Evolutionary conservation across 345 rosid genomes (phyloP), one percentile per base, ranked within the genome.

Genomic region (Populus alba): DNA sequence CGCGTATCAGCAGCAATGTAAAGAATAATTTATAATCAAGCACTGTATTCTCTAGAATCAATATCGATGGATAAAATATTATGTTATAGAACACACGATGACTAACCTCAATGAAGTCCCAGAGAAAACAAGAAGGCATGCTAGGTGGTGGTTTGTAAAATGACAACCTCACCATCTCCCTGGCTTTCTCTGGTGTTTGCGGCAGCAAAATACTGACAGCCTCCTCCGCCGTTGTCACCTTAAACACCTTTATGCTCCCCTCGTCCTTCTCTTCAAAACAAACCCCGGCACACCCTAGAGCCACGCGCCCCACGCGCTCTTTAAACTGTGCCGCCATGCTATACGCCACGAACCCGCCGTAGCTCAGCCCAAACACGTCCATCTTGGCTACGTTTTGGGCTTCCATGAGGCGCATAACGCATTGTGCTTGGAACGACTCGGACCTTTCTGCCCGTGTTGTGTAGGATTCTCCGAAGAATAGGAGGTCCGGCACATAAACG

Each of bases 401-500:
- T 41, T 86, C 92, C 89, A 95, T 81, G 49, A 80, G 66, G 23
- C 83, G 84, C 82, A 87, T 87, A 39, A 95, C 88, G 72, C 97
- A 93, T 77, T 74, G 85, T 0, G 97, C 98, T 85, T 95, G 94
- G 53, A 92, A 92, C 2, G 87, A 68, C 83, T 89, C 93, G 41
- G 92, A 81, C 35, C 97, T 81, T 18, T 95, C 97, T 16, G 92
- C 79, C 0, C 91, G 86, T 73, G 92, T 75, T 12, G 98, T 95
- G 91, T 85, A 82, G 53, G 98, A 95, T 5, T 91, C 95, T 22
- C 97, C 98, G 86, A 95, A 95, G 85, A 95, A 95, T 57, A 95
- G 75, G 57, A 95, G 92, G 85, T 95, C 97, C 12, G 97, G 98
- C 8, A 91, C 92, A 85, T 88, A 95, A 82, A 95, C 85, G 81